These are phyloP conservation scores for Tylopilus plumbeoviolaceoides DNA, from an alignment of 768 basidiomycete species.

Conservation along the genomic window DNA sequence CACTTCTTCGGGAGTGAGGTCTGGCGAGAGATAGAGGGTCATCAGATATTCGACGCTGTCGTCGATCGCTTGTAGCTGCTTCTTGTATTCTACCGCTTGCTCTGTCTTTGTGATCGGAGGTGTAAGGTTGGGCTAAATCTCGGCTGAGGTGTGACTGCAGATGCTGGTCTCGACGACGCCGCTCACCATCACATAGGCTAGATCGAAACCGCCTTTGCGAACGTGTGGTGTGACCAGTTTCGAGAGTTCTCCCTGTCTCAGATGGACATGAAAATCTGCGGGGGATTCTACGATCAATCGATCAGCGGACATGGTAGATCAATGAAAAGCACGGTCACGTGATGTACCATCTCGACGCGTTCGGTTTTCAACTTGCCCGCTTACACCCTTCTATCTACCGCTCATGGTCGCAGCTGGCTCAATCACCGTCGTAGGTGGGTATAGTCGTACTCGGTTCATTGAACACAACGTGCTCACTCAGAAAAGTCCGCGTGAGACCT, in stretches of 20 bases:
- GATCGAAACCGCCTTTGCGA: slow-evolving; percentile 78
- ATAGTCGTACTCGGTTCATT: background rate
- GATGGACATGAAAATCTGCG: slow-evolving; percentile 95
- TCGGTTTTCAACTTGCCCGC: slow-evolving; percentile 28
- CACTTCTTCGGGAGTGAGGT: slow-evolving; percentile 88
- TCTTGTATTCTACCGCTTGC: slow-evolving; percentile 77
- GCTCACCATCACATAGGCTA: slow-evolving; percentile 95
- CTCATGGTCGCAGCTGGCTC: slow-evolving; percentile 81
- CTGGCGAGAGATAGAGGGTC: slow-evolving; percentile 92
- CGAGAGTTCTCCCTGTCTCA: slow-evolving; percentile 82
- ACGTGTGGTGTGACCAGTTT: slow-evolving; percentile 89
- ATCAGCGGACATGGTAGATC: slow-evolving; percentile 24
- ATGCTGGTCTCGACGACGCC: slow-evolving; percentile 4
- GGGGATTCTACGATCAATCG: slow-evolving; percentile 43
- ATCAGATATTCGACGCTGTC: slow-evolving; percentile 84
- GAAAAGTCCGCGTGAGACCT: slow-evolving; percentile 83
- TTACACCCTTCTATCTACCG: background rate
- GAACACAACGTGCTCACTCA: slow-evolving; percentile 4
- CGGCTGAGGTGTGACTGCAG: slow-evolving; percentile 9
- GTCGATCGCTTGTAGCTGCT: slow-evolving; percentile 68
- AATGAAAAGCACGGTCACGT: slow-evolving; percentile 29
- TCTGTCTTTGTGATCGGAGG: slow-evolving; percentile 85
- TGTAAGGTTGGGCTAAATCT: slow-evolving; percentile 78
- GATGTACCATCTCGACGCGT: slow-evolving; percentile 21
- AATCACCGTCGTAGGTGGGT: slow-evolving; percentile 78